Evolutionary conservation across 495 filamentous ascomycete species (phyloP), one percentile per base, ranked within the genome.

Genomic region (Xylaria intraflava): DNA sequence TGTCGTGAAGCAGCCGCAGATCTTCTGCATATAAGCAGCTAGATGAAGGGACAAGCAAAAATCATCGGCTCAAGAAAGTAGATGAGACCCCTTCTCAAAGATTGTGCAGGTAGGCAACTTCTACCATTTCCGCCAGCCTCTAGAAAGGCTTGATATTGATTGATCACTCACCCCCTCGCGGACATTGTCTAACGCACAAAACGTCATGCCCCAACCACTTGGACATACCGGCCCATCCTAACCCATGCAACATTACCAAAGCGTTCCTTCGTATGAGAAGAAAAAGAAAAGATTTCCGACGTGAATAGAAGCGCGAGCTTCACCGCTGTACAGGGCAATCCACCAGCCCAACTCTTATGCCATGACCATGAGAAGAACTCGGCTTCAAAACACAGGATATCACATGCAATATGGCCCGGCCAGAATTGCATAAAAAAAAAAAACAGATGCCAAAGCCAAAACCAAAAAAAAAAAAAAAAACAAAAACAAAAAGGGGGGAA

Each of bases 251-350:
- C 44, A 43, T 49, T 49, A 53, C 20, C 41, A 44, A 46, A 16
- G 22, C n/a, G 38, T 42, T 20, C 33, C 38, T 43, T 52, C 12
- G 49, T 41, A 27, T 31, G 51, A n/a, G 8, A 38, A n/a, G n/a
- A n/a, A n/a, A 56, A 60, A 60, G 47, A 41, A 44, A 66, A 51
- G 33, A 52, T 55, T 52, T 35, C 55, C 55, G 51, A 62, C 60
- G 61, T 53, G 55, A 65, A 51, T 59, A 64, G 63, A 69, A 68
- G 65, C 58, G 65, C 49, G 67, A 69, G 67, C 65, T 65, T 63
- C 67, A 55, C 60, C 65, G 61, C 65, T 60, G 62, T 60, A 62
- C 65, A 64, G 59, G 61, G 64, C 62, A 55, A 62, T 66, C 58
- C 65, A 62, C 62, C 51, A 59, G 56, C 62, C 59, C 58, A 62